Percentiles rank a stretch among this genome's conserved stretches.
phyloP scores from a whole-genome alignment of 176 grass and related monocot species.

The Hordeum marinum region DNA sequence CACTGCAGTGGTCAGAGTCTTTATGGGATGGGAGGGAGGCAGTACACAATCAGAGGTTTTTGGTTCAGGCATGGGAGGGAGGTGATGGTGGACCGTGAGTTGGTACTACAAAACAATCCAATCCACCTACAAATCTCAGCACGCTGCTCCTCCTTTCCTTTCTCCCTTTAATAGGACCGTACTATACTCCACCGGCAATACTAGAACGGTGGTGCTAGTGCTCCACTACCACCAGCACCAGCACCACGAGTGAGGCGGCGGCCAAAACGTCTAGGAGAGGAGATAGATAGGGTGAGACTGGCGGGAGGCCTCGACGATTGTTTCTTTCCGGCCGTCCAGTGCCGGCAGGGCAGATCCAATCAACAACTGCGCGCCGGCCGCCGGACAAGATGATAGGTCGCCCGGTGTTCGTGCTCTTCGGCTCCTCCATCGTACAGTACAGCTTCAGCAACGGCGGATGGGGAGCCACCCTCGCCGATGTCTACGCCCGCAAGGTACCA shows the following conservation, averaged over 20 bases:
- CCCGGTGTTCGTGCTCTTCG: conserved; percentile 56
- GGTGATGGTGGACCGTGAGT: not conserved
- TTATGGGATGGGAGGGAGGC: not conserved
- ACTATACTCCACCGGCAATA: not conserved
- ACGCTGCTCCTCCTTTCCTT: not conserved
- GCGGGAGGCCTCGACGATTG: not conserved
- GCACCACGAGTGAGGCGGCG: not conserved
- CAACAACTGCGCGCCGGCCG: not conserved
- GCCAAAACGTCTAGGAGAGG: not conserved
- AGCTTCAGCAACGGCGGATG: conserved; percentile 73
- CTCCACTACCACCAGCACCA: not conserved
- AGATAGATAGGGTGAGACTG: too few relatives aligned
- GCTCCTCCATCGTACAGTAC: conserved; percentile 69
- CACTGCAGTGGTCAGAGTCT: not conserved
- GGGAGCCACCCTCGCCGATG: conserved; percentile 51
- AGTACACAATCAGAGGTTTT: not conserved
- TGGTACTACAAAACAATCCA: not conserved
- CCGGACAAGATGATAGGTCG: not conserved
- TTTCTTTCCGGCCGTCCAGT: not conserved
- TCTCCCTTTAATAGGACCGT: not conserved
- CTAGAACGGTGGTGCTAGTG: not conserved
- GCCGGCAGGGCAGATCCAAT: conserved; percentile 4
- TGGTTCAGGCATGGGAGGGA: not conserved
- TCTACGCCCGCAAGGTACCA: conserved; percentile 63
- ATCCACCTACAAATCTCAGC: not conserved